Base-by-base conservation (phyloP, 2,329 filamentous ascomycete species). In the Cercospora nicotianae region DNA sequence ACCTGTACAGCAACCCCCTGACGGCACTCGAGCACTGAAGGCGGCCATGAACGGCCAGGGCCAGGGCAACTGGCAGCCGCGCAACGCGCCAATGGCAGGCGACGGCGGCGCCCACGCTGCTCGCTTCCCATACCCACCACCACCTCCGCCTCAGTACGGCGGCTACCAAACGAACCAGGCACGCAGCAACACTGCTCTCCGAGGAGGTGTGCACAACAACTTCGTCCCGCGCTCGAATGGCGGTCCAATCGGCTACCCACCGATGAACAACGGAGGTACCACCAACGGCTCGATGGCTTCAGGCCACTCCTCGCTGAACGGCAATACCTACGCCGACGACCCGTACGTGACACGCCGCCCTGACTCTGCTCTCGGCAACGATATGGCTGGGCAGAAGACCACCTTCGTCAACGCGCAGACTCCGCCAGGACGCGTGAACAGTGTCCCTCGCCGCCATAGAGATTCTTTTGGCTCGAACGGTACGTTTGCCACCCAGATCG, bases 401-500 rank as follows among this genome's bases (percentile, higher is more conserved):
- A 20, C 8, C 16, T 30, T 18, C 13, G 3, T 10, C 13, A 58
- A 18, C 3, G 7, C 30, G 13, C 53, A 28, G 6, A 58, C 53
- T 5, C 53, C 53, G 13, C 53, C 53, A 5, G 16, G 20, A n/a
- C 53, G 53, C 7, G 53, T 58, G 26, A 58, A 58, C 23, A 58
- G 26, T 18, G 53, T 58, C 16, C 53, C 53, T 28, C 53, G 53
- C 26, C 53, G 53, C 53, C 31, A 42, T n/a, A 51, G 62, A 16
- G 62, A 42, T 18, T 64, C 62, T 20, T 57, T 64, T 18, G 26
- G 30, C 18, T 68, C 66, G 13, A 48, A 60, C 42, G 59, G 23
- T 39, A 65, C 66, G 6, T 68, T 68, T 18, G 66, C 66, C 8
- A 68, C 66, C 2, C 66, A 68, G 39, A 33, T 53, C 18, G 28